Evolutionary conservation across 2,329 filamentous ascomycete species (phyloP), one percentile per base, ranked within the genome.

Genomic region (Nemania sp.): DNA sequence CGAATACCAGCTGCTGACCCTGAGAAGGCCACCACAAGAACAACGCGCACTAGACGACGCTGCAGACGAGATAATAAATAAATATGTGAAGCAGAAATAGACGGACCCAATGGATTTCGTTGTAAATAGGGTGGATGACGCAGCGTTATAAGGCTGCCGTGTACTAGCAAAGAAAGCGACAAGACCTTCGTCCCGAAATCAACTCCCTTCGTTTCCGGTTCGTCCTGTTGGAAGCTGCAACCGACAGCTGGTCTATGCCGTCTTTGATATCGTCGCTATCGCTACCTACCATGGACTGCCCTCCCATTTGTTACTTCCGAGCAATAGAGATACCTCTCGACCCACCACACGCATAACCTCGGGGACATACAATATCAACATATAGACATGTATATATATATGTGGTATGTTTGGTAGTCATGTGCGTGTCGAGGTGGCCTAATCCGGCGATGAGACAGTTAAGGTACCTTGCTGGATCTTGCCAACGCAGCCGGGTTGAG

Each of bases 1-100:
- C 2, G 17, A 15, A 29, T 34, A 18, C 11, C 15, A 48, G 9
- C n/a, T 54, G 25, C 48, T 66, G 42, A 67, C 54, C 11, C 20
- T 46, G 7, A 72, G 56, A 71, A 99, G 95, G 95, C 74, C 94
- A 99, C 87, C 94, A 98, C 90, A 99, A 99, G 91, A 98, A 99
- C 90, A 96, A 99, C 80, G 91, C 92, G 73, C 95, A 99, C 85
- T 99, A 96, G 83, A 62, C 42, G 29, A 29, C 25, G 3, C 25
- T 29, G 25, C 39, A 29, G n/a, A 17, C 15, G 6, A 20, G 54
- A 48, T 34, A 48, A 18, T 21, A 17, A 48, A 18, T 21, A 17
- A 42, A 49, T 18, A 21, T 54, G 40, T 54, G 42, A 39, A 46
- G 17, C n/a, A 43, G 59, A 29, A 61, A 47, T 50, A 69, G 29